Percentiles rank a stretch among this genome's conserved stretches.
These are phyloP conservation scores for Kwoniella dendrophila DNA, from an alignment of 768 basidiomycete genomes.

Conservation along the genomic window DNA sequence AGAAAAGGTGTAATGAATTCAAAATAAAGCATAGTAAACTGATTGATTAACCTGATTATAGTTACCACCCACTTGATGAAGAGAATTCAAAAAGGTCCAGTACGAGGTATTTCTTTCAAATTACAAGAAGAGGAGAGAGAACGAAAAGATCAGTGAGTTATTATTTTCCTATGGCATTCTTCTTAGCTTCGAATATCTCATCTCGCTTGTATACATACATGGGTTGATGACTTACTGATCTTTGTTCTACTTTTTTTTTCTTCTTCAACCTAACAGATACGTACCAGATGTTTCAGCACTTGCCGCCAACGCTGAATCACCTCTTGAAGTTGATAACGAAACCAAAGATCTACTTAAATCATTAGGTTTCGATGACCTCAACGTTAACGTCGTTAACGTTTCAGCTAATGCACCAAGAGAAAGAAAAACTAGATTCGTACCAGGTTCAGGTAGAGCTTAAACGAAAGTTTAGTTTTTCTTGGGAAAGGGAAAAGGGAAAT, in stretches of 20 bases:
- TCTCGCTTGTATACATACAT: no score
- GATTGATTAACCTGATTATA: slow-evolving; percentile 10
- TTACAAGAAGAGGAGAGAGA: slow-evolving; percentile 99
- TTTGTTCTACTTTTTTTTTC: neutral
- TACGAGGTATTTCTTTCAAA: slow-evolving; percentile 99
- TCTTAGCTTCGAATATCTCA: no score
- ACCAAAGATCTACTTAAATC: slow-evolving; percentile 92
- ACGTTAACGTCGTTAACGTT: slow-evolving; percentile 70
- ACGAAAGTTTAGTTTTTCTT: no score
- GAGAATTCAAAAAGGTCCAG: slow-evolving; percentile 97
- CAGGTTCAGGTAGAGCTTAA: slow-evolving; percentile 48
- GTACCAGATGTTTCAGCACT: slow-evolving; percentile 98
- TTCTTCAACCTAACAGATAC: slow-evolving; percentile 50
- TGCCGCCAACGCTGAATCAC: slow-evolving; percentile 66
- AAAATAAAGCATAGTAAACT: slow-evolving; percentile 1
- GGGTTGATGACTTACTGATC: no score
- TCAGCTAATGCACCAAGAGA: slow-evolving; percentile 56
- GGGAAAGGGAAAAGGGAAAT: no score
- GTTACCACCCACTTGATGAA: slow-evolving; percentile 99
- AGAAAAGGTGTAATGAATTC: no score
- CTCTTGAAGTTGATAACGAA: slow-evolving; percentile 84
- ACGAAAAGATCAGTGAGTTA: slow-evolving; percentile 89
- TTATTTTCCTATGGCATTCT: neutral
- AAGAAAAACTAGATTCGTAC: slow-evolving; percentile 49
- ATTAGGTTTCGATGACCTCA: slow-evolving; percentile 93